These are phyloP conservation scores for Ballota nigra DNA, from an alignment of 257 asterid species.

Conservation along the genomic window DNA sequence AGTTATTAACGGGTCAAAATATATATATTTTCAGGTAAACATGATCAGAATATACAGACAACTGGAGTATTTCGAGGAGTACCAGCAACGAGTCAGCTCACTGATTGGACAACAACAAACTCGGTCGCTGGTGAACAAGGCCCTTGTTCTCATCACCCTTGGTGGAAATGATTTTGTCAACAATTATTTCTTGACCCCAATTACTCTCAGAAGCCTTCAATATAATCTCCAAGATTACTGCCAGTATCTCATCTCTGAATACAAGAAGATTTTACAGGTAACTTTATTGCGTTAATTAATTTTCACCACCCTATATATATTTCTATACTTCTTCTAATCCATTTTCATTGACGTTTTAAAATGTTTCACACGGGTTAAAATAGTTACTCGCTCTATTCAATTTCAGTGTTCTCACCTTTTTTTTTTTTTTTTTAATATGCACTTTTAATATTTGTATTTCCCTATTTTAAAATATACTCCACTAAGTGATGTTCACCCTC, in stretches of 20 bases:
- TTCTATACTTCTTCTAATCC: too few species aligned
- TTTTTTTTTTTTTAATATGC: too few species aligned
- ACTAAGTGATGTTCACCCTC: too few species aligned
- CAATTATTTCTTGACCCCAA: slow-evolving; percentile 65
- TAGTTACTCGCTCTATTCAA: too few species aligned
- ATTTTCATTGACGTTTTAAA: too few species aligned
- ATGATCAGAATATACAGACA: slow-evolving; percentile 53
- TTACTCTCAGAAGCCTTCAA: slow-evolving; percentile 46
- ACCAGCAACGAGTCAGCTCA: slow-evolving; percentile 47
- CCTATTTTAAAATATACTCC: too few species aligned
- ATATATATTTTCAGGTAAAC: slow-evolving; percentile 35
- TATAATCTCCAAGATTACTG: slow-evolving; percentile 45
- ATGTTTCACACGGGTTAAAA: too few species aligned
- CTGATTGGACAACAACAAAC: slow-evolving; percentile 48
- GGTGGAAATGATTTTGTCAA: slow-evolving; percentile 87
- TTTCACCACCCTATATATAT: too few species aligned
- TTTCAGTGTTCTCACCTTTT: too few species aligned
- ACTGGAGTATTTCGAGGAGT: slow-evolving; percentile 34
- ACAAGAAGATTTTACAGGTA: slow-evolving; percentile 10
- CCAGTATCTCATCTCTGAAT: slow-evolving; percentile 48
- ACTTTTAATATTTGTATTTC: too few species aligned
- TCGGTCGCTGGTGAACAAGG: slow-evolving; percentile 44
- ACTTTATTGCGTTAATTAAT: too few species aligned
- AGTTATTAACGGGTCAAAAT: too few species aligned
- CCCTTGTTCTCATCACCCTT: slow-evolving; percentile 60